Base-by-base conservation (phyloP, 257 asterid species). In the Solanum bulbocastanum region DNA sequence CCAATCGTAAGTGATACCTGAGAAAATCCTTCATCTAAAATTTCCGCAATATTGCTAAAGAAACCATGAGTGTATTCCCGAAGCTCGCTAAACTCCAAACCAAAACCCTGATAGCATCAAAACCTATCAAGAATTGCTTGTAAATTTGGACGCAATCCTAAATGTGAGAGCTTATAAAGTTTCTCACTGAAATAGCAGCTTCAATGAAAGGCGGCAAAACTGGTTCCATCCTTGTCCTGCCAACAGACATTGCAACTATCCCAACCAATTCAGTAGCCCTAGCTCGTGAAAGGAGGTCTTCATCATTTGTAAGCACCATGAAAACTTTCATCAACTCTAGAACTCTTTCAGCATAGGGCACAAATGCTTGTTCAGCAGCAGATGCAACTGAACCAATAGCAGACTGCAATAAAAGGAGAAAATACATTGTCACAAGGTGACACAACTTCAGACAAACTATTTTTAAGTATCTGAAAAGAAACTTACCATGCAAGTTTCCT, bases 201-300 rank as follows among this genome's bases (percentile, higher is more conserved):
- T 95, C 98, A 86, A 97, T 92, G 91, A 92, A 97, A 46, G 98
- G 94, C 22, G 98, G 99, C 89, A 95, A 92, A 91, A 97, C 91
- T 75, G 97, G 93, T 88, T 95, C 99, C 99, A 97, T 97, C 87
- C 92, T 95, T 36, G 91, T 89, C 92, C 98, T 91, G 87, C 99
- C 99, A 93, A 95, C 99, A 85, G 99, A 91, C 99, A 96, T 93
- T 68, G 99, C 96, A 87, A 95, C 95, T 89, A 97, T 96, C 87
- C 99, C 99, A 89, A 95, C 93, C 94, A 97, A 92, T 93, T 96
- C 99, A 16, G 99, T 97, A 88, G 99, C 99, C 94, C 99, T 97
- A 84, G 99, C 96, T 89, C 99, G 94, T 89, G 99, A 89, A 44
- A 96, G 89, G 83, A 97, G 99, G 93, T 96, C 99, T 93, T 97